Conservation (phyloP, 2,329 filamentous ascomycete species). For the Stagonosporopsis tanaceti region DNA sequence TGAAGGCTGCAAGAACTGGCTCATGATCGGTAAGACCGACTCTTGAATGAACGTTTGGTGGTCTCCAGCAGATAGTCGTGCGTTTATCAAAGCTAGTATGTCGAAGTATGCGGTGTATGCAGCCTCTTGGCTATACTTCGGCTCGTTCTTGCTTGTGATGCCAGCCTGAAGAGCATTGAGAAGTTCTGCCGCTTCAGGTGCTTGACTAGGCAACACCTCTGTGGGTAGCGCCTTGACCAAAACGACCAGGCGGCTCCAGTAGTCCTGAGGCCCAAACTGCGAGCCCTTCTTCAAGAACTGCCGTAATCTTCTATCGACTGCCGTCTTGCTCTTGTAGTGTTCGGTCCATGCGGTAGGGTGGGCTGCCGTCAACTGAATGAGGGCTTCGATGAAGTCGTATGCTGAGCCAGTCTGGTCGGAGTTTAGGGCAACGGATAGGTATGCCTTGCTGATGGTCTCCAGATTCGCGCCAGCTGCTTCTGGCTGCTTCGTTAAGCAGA, state of each 20-base stretch:
- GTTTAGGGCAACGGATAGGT: slow-evolving; percentile 78
- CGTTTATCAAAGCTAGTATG: slow-evolving; percentile 59
- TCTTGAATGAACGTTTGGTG: slow-evolving; percentile 55
- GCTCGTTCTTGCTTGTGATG: slow-evolving; percentile 77
- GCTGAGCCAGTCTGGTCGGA: slow-evolving; percentile 78
- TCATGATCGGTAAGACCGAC: slow-evolving; percentile 61
- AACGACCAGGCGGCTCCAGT: slow-evolving; percentile 73
- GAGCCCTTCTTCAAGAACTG: slow-evolving; percentile 84
- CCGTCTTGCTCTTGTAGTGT: slow-evolving; percentile 65
- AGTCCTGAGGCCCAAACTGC: slow-evolving; percentile 74
- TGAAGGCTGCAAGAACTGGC: slow-evolving; percentile 61
- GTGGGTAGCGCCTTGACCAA: slow-evolving; percentile 67
- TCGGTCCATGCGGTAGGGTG: slow-evolving; percentile 78
- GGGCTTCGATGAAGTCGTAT: slow-evolving; percentile 71
- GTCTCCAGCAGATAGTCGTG: slow-evolving; percentile 55
- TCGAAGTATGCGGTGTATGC: slow-evolving; percentile 82
- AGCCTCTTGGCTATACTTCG: slow-evolving; percentile 68
- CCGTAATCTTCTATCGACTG: slow-evolving; percentile 66
- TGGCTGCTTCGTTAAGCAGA: slow-evolving; percentile 59
- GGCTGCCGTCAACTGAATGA: slow-evolving; percentile 70
- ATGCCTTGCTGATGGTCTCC: slow-evolving; percentile 69
- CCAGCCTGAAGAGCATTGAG: slow-evolving; percentile 74
- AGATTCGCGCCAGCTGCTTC: slow-evolving; percentile 49
- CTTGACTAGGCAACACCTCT: slow-evolving; percentile 62
- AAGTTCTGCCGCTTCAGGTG: slow-evolving; percentile 66